phyloP scores from a whole-genome alignment of 2,329 filamentous ascomycete genomes.

The Neofusicoccum parvum region DNA sequence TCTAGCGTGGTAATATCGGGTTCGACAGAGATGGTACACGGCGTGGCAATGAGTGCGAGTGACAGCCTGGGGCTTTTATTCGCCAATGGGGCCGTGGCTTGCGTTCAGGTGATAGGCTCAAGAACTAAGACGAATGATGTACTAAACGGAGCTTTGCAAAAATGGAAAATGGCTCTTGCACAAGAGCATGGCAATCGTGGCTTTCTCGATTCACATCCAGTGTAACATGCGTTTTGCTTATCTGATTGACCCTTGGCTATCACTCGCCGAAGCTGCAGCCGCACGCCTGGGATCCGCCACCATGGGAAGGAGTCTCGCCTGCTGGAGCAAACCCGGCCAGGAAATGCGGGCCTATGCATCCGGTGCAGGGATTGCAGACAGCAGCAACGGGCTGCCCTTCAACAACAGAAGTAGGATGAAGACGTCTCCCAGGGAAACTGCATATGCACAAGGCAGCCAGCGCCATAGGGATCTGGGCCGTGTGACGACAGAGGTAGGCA shows the following conservation, averaged over 20 bases:
- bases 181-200: not conserved
- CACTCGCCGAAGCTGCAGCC: not conserved
- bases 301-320: not conserved
- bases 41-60: not conserved
- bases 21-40: not conserved
- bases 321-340: not conserved
- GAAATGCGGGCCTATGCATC: not conserved
- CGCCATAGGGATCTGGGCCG: not conserved
- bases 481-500: not conserved
- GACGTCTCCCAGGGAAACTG: not conserved
- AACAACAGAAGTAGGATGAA: not conserved
- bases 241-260: not conserved
- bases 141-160: not conserved
- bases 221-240: not conserved
- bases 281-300: not conserved
- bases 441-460: not conserved
- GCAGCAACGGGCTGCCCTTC: not conserved
- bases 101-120: not conserved
- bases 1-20: not conserved
- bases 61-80: not conserved
- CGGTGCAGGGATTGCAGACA: not conserved
- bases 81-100: not conserved
- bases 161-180: not conserved
- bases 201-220: not conserved
- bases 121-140: not conserved